Base-by-base conservation (phyloP, 2,329 filamentous ascomycete species). In the Fusarium pilosicola region DNA sequence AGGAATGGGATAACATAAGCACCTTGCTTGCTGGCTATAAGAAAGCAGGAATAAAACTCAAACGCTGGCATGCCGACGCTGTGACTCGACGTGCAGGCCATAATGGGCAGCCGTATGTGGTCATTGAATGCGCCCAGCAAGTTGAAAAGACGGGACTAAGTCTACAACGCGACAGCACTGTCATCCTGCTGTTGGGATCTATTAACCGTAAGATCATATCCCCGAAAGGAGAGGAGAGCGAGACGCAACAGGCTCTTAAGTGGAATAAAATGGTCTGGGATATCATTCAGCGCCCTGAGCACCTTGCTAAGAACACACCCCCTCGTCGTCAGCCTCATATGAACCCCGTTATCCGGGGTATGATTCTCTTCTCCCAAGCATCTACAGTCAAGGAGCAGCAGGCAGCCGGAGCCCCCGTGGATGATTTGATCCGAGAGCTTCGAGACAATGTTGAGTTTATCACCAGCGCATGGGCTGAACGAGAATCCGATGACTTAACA, bases 1-100 rank as follows among this genome's bases (percentile, higher is more conserved):
- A 82, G 20, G 88, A 90, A 81, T 89, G 86, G 81, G 79, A 79
- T 32, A 89, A 90, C 82, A 80, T 90, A 34, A 82, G 79, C 26
- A 85, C 84, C 1, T 81, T 90, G 48, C 83, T 90, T 45, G 84
- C 88, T 63, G 88, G 88, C 54, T 83, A 86, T 76, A 78, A 81
- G 65, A 83, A 85, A 67, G 83, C 85, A 39, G 78, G 81, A 36
- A 83, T 84, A 70, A 81, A 78, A 64, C 77, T 88, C 30, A 70
- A 74, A 28, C 56, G 67, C 6, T 30, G 61, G 17, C 79, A 86
- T 74, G 82, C 81, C 70, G 77, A 76, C 58, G 83, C 82, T 77
- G 79, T 88, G 55, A 74, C 86, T 39, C 83, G 87, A 18, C 67
- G 80, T 45, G 84, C 85, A 12, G 84, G 83, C 58, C 28, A 62